Conservation (phyloP, 139 green algal genomes). For the Chlorella sp. region DNA sequence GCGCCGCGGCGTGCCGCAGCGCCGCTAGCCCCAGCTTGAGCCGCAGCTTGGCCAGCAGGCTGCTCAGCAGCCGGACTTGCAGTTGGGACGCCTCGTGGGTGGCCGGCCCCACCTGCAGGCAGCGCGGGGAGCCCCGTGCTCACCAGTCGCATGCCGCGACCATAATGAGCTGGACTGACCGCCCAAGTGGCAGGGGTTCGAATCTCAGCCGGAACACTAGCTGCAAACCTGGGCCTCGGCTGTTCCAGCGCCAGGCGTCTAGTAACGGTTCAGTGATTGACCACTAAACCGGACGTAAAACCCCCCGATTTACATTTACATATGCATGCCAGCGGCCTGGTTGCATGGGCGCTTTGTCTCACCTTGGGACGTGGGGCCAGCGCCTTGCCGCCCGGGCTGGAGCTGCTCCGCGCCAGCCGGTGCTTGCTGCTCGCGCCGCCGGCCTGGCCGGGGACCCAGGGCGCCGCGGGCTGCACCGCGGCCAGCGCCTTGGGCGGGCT, state of each 20-base stretch:
- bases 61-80: conserved; percentile 29
- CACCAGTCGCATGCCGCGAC: no score
- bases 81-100: conserved; percentile 20
- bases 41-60: conserved; percentile 18
- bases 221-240: no score
- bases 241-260: no score
- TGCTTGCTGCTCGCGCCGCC: conserved; percentile 29
- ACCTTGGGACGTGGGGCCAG: conserved; percentile 25
- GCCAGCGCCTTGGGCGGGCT: conserved; percentile 7
- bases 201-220: no score
- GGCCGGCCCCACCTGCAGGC: conserved; percentile 5
- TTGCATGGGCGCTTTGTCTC: no score
- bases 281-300: no score
- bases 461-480: neutral
- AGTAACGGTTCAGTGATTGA: no score
- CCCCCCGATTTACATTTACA: no score
- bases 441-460: conserved; percentile 20
- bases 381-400: conserved; percentile 14
- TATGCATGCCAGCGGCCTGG: no score
- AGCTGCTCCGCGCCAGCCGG: conserved; percentile 8
- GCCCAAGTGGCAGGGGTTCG: no score
- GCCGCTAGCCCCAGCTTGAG: conserved; percentile 25
- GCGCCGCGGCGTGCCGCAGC: conserved; percentile 12
- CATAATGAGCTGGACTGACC: no score
- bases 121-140: no score